These are phyloP conservation scores for Coix lacrymajobi DNA, from an alignment of 176 grass and related monocot genomes.

Conservation along the genomic window DNA sequence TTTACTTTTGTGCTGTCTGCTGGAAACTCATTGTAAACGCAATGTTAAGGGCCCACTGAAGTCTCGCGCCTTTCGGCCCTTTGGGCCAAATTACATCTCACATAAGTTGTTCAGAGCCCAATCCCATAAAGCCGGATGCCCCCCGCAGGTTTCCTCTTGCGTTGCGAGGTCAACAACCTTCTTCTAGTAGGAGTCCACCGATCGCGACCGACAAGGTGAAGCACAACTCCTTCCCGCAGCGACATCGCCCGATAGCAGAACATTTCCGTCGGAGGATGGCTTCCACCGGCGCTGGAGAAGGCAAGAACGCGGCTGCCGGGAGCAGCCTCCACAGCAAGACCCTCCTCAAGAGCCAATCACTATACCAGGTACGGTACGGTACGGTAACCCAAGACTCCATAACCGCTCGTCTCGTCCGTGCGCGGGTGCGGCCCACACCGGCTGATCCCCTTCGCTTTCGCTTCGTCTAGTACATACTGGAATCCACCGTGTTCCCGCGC, in stretches of 20 bases:
- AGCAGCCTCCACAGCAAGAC: constrained; percentile 39
- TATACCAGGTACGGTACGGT: too few relatives aligned
- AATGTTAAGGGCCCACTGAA: too few relatives aligned
- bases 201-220: background rate
- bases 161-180: too few relatives aligned
- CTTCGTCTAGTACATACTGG: constrained; percentile 48
- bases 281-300: background rate
- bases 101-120: too few relatives aligned
- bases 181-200: too few relatives aligned
- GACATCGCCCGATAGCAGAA: background rate
- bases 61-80: too few relatives aligned
- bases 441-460: background rate
- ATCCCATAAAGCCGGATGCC: too few relatives aligned
- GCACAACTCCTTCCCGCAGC: background rate
- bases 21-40: too few relatives aligned
- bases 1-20: too few relatives aligned
- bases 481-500: constrained; percentile 63
- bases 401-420: background rate
- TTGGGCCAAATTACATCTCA: too few relatives aligned
- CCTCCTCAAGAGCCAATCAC: constrained; percentile 45
- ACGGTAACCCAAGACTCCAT: background rate
- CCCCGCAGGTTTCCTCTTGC: too few relatives aligned
- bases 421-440: background rate
- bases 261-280: constrained; percentile 4
- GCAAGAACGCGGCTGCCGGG: background rate